Conservation (phyloP, 305 asterid species). For the Fraxinus sp. region DNA sequence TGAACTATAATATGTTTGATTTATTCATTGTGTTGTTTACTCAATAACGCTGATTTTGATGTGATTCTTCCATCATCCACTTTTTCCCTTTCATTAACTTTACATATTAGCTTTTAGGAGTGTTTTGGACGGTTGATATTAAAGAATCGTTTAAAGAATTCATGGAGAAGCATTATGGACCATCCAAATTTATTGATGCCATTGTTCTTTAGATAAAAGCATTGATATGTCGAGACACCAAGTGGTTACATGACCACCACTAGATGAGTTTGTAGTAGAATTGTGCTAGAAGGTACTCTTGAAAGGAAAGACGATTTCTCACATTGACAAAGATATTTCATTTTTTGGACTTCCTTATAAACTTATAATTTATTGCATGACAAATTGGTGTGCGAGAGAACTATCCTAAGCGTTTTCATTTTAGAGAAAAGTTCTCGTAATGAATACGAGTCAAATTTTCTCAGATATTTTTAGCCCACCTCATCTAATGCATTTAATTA, state of each 20-base stretch:
- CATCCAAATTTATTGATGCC: constrained; percentile 30
- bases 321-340: neutral
- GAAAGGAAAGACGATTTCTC: neutral
- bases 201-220: constrained; percentile 22
- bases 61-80: constrained; percentile 31
- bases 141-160: constrained; percentile 22
- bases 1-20: constrained; percentile 2
- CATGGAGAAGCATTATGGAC: constrained; percentile 19
- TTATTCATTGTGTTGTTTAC: constrained; percentile 28
- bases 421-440: neutral
- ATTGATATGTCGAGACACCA: constrained; percentile 23
- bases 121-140: constrained; percentile 33
- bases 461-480: neutral
- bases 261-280: constrained; percentile 1
- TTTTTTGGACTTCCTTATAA: neutral
- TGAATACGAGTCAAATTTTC: neutral
- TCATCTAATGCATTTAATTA: neutral
- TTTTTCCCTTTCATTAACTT: constrained; percentile 35
- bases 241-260: constrained; percentile 29
- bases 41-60: constrained; percentile 17
- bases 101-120: constrained; percentile 26
- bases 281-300: neutral
- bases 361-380: neutral
- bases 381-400: neutral
- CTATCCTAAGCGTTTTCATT: neutral